A percentile compares a stretch with the other conserved stretches of the same genome.
phyloP scores from a whole-genome alignment of 2,329 filamentous ascomycete species.

The Gaeumannomyces sp. region DNA sequence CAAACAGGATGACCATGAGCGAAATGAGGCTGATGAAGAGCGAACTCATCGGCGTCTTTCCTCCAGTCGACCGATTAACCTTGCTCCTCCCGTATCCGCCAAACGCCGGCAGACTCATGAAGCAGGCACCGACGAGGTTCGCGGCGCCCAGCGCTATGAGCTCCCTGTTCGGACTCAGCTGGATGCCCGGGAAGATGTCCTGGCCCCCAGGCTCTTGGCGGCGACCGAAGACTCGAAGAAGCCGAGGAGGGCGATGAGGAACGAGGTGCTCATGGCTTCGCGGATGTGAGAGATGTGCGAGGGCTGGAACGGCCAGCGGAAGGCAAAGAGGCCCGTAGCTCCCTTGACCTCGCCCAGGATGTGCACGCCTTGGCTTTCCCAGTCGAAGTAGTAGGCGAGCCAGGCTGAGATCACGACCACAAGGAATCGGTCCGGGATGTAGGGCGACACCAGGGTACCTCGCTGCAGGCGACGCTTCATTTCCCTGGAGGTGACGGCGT shows the following conservation, averaged over 20 bases:
- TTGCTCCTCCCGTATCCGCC: conserved; percentile 95
- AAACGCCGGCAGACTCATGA: conserved; percentile 89
- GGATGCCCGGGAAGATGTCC: conserved; percentile 69
- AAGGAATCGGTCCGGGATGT: conserved; percentile 84
- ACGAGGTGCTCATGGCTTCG: conserved; percentile 82
- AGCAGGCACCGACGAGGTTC: conserved; percentile 86
- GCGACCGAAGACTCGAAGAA: conserved; percentile 98
- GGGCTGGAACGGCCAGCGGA: conserved; percentile 78
- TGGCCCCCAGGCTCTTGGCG: conserved; percentile 77
- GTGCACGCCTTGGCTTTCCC: conserved; percentile 74
- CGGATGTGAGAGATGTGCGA: conserved; percentile 75
- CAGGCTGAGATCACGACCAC: conserved; percentile 82
- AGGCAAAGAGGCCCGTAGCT: conserved; percentile 67
- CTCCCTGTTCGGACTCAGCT: conserved; percentile 85
- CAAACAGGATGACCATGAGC: conserved; percentile 69
- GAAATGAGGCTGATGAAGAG: conserved; percentile 80
- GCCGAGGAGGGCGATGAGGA: conserved; percentile 89
- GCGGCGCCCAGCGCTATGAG: conserved; percentile 85
- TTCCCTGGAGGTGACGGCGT: conserved; percentile 45
- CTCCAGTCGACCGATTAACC: conserved; percentile 87
- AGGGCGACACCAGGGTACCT: conserved; percentile 75
- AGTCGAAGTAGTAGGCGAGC: conserved; percentile 68
- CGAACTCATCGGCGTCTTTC: conserved; percentile 88
- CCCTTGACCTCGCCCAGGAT: conserved; percentile 79
- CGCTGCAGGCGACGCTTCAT: conserved; percentile 73